phyloP scores from a whole-genome alignment of 2,329 filamentous ascomycete genomes.

The Knufia fluminis region DNA sequence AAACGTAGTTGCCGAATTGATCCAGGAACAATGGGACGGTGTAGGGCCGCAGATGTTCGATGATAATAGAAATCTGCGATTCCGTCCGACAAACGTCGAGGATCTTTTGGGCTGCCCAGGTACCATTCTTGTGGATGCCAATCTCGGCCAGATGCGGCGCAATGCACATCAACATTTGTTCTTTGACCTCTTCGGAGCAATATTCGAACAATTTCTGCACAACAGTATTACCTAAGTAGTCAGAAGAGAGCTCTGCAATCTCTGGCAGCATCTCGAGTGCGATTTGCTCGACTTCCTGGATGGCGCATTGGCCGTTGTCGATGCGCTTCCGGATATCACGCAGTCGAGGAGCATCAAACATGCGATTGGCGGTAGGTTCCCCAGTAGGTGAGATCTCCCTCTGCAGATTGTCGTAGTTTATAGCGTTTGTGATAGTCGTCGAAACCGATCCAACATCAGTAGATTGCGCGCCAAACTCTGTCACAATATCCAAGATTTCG shows the following conservation, averaged over 20 bases:
- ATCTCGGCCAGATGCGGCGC: conserved; percentile 90
- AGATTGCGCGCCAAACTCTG: conserved; percentile 74
- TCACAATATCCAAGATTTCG: conserved; percentile 78
- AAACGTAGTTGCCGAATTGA: conserved; percentile 96
- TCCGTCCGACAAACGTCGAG: conserved; percentile 89
- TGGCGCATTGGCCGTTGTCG: conserved; percentile 81
- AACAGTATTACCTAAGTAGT: conserved; percentile 98
- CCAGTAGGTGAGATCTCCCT: conserved; percentile 82
- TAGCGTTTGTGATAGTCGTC: conserved; percentile 63
- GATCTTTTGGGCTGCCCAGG: conserved; percentile 98
- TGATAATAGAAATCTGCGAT: conserved; percentile 72
- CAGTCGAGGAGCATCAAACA: conserved; percentile 88
- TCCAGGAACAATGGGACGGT: conserved; percentile 88
- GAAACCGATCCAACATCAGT: conserved; percentile 68
- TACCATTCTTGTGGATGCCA: conserved; percentile 97
- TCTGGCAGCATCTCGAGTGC: conserved; percentile 92
- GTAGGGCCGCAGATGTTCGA: conserved; percentile 74
- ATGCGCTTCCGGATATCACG: conserved; percentile 96
- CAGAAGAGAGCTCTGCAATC: conserved; percentile 86
- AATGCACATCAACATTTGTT: conserved; percentile 83
- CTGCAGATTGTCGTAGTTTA: conserved; percentile 61
- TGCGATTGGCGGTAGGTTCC: conserved; percentile 77
- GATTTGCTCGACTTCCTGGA: conserved; percentile 82
- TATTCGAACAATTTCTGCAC: conserved; percentile 97
- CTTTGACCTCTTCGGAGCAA: conserved; percentile 81